Evolutionary conservation across 805 yeast species (phyloP).

Genomic region (Kazachstania psychrophila): DNA sequence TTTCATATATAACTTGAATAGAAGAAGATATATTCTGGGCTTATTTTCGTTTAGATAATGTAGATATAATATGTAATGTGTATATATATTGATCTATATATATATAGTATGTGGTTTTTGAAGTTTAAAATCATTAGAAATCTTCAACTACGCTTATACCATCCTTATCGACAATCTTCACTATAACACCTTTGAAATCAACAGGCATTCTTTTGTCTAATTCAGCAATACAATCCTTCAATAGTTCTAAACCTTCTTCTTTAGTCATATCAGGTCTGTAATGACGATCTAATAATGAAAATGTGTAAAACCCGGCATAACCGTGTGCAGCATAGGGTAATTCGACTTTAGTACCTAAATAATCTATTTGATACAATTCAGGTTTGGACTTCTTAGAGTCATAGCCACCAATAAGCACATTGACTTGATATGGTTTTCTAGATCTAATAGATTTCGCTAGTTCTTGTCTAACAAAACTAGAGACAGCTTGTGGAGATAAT

Average conservation of each 20-base stretch:
- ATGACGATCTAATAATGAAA: constrained; percentile 84
- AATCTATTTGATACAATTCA: constrained; percentile 79
- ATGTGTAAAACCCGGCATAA: constrained; percentile 91
- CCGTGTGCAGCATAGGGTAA: constrained; percentile 98
- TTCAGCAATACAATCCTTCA: constrained; percentile 68
- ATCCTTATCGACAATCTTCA: constrained; percentile 57
- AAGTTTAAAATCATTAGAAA: constrained; percentile 1
- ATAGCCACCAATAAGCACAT: constrained; percentile 76
- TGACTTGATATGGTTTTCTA: constrained; percentile 93
- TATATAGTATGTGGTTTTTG: background rate
- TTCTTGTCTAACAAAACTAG: constrained; percentile 79
- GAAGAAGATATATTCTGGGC: too few species aligned
- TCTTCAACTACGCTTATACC: constrained; percentile 42
- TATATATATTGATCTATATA: background rate
- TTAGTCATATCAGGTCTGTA: constrained; percentile 65
- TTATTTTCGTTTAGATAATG: background rate
- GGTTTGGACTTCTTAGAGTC: constrained; percentile 54
- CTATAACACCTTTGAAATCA: constrained; percentile 80
- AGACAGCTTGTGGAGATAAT: constrained; percentile 75
- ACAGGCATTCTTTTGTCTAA: constrained; percentile 61
- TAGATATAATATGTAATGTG: background rate
- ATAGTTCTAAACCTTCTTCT: constrained; percentile 70
- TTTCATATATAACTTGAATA: too few species aligned
- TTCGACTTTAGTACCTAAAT: constrained; percentile 82
- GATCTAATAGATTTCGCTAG: constrained; percentile 83